Base-by-base conservation (phyloP, 176 grass and related monocot genomes). In the Oryza meridionalis region DNA sequence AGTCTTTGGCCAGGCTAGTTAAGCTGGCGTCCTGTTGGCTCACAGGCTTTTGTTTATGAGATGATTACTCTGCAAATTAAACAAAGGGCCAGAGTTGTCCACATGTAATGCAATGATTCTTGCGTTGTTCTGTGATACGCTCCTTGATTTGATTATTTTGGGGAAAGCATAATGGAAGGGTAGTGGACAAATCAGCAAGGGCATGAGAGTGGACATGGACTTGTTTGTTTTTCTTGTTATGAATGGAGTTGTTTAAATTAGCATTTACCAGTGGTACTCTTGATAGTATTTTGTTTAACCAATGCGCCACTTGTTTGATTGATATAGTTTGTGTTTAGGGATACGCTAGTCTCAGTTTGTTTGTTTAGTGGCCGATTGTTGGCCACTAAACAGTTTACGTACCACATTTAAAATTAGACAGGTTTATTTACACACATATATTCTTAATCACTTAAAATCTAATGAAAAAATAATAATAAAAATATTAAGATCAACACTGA, bases 61-160 rank as follows among this genome's bases (percentile, higher is more conserved):
- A 82, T 89, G 35, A 86, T 82, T 86, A 58, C 13, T 76, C 77
- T 58, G 72, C 43, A 77, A 73, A 73, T 21, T 74, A 74, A 81
- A 76, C 72, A 61, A 86, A 26, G 45, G 37, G 58, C 35, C 51
- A 32, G 21, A 22, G 51, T 81, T 81, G 77, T 79, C 64, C 53
- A 38, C 78, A 46, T 73, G 78, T 27, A 77, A 64, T 2, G 59
- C 73, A 78, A 73, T 86, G 78, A 73, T 86, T 29, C 19, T 25
- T 63, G 62, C 21, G 4, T 38, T 15, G 81, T 65, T 78, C 11
- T 70, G 43, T 65, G 86, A 67, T 82, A 38, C 27, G 2, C 11
- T 11, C 2, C 6, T 9, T 77, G 53, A 71, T 88, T 79, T 87
- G 37, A 76, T 61, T 46, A 81, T 13, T n/a, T 45, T 15, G 15